A percentile compares a stretch with the other conserved stretches of the same genome.
phyloP scores from a whole-genome alignment of 2,329 filamentous ascomycete species.

The Beauveria varroae region DNA sequence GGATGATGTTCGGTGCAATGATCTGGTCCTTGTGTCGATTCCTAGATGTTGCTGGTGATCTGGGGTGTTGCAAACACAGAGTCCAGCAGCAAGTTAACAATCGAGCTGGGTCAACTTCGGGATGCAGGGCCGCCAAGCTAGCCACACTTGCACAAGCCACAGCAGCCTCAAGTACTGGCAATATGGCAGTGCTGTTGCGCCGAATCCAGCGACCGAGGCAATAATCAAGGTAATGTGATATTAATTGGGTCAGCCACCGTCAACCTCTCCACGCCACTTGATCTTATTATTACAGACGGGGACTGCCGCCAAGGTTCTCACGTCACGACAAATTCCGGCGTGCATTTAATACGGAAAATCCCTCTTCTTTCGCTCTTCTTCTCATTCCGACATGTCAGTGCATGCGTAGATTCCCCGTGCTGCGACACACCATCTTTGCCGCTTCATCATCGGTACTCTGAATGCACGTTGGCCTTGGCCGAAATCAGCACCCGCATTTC shows the following conservation, averaged over 20 bases:
- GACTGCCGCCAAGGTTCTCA: constrained; percentile 9
- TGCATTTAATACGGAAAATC: not conserved
- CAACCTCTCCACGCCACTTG: too few relatives aligned
- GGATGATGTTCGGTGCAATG: not conserved
- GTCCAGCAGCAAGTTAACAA: not conserved
- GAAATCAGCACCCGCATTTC: not conserved
- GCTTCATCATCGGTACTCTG: not conserved
- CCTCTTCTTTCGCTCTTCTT: not conserved
- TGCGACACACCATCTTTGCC: not conserved
- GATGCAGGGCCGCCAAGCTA: not conserved
- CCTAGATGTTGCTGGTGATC: not conserved
- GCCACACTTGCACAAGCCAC: constrained; percentile 3
- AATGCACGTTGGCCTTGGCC: too few relatives aligned
- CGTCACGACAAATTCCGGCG: constrained; percentile 5
- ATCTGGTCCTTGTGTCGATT: not conserved
- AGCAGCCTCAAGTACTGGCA: not conserved
- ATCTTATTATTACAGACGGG: not conserved
- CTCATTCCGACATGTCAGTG: not conserved
- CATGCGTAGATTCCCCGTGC: too few relatives aligned
- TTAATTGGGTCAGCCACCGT: not conserved
- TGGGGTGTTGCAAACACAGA: not conserved
- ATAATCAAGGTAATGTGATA: not conserved
- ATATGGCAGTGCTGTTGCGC: not conserved
- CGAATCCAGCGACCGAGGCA: not conserved
- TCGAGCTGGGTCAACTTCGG: constrained; percentile 1